phyloP scores from a whole-genome alignment of 2,329 filamentous ascomycete genomes.

The Aschersonia sp. region DNA sequence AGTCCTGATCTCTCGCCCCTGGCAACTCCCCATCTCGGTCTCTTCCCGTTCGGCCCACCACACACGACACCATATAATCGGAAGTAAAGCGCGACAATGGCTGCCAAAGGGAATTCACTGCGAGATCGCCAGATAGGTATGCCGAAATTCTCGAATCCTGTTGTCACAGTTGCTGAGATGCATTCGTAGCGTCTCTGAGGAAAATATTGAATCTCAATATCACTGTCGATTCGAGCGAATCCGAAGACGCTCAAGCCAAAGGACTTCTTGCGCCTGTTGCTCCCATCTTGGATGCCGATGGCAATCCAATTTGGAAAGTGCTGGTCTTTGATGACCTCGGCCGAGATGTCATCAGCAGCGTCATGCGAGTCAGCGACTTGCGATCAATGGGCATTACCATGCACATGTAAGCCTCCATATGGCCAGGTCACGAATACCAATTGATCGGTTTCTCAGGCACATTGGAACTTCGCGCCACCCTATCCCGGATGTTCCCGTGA shows the following conservation, averaged over 20 bases:
- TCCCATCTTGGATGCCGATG: slow-evolving; percentile 73
- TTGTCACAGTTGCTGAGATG: neutral
- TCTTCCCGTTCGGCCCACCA: too few relatives aligned
- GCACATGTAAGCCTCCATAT: slow-evolving; percentile 52
- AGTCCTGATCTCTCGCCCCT: too few relatives aligned
- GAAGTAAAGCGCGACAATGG: slow-evolving; percentile 19
- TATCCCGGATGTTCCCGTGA: slow-evolving; percentile 90
- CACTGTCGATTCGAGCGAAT: slow-evolving; percentile 40
- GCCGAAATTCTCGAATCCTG: neutral
- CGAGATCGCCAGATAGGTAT: slow-evolving; percentile 36
- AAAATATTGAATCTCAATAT: slow-evolving; percentile 94
- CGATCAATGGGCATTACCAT: slow-evolving; percentile 91
- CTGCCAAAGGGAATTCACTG: slow-evolving; percentile 29
- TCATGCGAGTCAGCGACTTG: slow-evolving; percentile 85
- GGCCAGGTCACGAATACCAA: neutral
- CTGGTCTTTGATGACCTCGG: slow-evolving; percentile 87
- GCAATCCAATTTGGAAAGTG: slow-evolving; percentile 94
- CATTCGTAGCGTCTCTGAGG: slow-evolving; percentile 63
- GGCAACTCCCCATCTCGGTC: too few relatives aligned
- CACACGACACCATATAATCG: too few relatives aligned
- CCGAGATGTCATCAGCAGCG: slow-evolving; percentile 91
- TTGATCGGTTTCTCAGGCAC: slow-evolving; percentile 37
- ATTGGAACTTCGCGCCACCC: slow-evolving; percentile 69
- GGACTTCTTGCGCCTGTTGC: slow-evolving; percentile 53
- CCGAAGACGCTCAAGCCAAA: slow-evolving; percentile 49